A percentile compares a stretch with the other conserved stretches of the same genome.
Conservation (phyloP, 352 stramenopile species). For the Phytophthora idaei region DNA sequence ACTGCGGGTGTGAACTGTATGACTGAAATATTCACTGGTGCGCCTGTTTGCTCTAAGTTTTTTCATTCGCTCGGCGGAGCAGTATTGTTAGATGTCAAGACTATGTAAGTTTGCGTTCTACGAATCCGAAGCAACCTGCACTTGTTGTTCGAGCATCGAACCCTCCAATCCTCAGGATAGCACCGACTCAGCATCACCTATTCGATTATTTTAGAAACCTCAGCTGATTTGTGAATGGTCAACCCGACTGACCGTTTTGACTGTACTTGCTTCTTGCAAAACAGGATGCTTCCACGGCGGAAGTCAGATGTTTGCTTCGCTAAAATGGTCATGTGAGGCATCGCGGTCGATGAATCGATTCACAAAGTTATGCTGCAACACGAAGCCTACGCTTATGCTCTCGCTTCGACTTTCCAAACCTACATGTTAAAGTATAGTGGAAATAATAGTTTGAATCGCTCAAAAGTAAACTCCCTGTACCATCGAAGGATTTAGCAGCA, state of each 20-base stretch:
- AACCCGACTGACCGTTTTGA: neutral
- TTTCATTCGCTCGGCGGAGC: neutral
- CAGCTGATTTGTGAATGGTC: neutral
- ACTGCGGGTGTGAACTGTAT: constrained; percentile 1
- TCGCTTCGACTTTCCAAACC: neutral
- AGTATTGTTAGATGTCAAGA: neutral
- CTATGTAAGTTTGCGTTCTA: neutral
- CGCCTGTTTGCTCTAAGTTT: constrained; percentile 19
- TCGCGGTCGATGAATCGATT: constrained; percentile 1
- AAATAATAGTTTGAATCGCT: too few relatives aligned
- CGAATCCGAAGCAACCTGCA: neutral
- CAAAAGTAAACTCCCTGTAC: neutral
- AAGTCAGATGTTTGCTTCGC: constrained; percentile 20
- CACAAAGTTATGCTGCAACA: constrained; percentile 1
- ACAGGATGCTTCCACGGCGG: constrained; percentile 17
- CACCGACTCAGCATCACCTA: constrained; percentile 18
- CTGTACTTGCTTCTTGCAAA: neutral
- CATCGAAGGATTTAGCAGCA: constrained; percentile 14
- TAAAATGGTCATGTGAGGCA: neutral
- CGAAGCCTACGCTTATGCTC: constrained; percentile 2
- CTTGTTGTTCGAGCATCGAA: neutral
- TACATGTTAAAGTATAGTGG: too few relatives aligned
- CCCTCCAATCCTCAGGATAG: constrained; percentile 26
- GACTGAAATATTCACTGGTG: constrained; percentile 24
- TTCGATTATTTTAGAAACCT: neutral